Evolutionary conservation across 345 rosid species (phyloP).

Genomic region (Turnera subulata): DNA sequence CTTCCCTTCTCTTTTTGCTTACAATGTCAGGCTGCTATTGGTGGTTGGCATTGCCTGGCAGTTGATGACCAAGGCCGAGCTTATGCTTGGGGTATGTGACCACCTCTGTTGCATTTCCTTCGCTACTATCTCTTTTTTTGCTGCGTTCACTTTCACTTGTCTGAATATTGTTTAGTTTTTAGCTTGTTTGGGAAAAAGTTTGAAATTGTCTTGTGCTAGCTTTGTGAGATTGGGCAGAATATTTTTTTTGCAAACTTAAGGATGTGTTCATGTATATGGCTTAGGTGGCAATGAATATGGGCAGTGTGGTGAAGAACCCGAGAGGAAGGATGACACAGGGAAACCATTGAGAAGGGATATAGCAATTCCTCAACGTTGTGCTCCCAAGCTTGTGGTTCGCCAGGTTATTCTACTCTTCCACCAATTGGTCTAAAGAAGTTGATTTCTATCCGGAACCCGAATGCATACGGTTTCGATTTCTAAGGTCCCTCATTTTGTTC

Average conservation of each 20-base stretch:
- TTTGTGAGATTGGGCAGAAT: too few relatives aligned
- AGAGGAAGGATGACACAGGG: constrained; percentile 73
- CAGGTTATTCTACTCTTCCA: constrained; percentile 49
- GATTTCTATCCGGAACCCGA: too few relatives aligned
- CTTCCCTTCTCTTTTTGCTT: constrained; percentile 15
- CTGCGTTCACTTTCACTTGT: not conserved
- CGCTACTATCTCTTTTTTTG: not conserved
- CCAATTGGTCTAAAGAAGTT: not conserved
- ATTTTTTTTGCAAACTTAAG: not conserved
- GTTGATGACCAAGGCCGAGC: constrained; percentile 98
- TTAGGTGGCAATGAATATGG: constrained; percentile 99
- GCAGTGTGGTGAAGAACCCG: constrained; percentile 99
- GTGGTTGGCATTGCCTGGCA: constrained; percentile 99
- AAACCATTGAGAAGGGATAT: constrained; percentile 83
- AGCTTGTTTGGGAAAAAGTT: too few relatives aligned
- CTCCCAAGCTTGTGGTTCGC: constrained; percentile 74
- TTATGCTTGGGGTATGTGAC: constrained; percentile 84
- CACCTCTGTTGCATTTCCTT: not conserved
- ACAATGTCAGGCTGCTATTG: constrained; percentile 75
- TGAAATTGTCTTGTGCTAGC: too few relatives aligned
- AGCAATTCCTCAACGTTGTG: constrained; percentile 91
- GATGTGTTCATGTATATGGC: constrained; percentile 7
- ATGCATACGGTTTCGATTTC: too few relatives aligned
- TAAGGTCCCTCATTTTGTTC: constrained; percentile 1
- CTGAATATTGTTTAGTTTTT: too few relatives aligned